phyloP scores from a whole-genome alignment of 2,329 filamentous ascomycete genomes.

The Lomentospora prolificans region DNA sequence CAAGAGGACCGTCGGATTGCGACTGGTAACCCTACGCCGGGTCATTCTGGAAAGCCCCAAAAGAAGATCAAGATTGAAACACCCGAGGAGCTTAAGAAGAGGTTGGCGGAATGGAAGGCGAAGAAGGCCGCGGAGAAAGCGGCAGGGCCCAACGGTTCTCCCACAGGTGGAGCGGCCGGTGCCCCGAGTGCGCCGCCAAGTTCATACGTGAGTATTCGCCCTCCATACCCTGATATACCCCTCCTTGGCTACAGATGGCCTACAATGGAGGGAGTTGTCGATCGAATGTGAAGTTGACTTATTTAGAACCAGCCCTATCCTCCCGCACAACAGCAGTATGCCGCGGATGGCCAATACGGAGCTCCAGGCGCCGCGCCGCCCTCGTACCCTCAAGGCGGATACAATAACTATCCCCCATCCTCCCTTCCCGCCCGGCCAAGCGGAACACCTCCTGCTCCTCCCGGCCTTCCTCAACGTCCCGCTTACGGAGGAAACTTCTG shows the following conservation, averaged over 20 bases:
- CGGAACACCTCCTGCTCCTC: conserved; percentile 24
- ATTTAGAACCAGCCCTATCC: conserved; percentile 14
- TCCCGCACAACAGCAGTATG: not conserved
- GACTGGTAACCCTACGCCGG: conserved; percentile 75
- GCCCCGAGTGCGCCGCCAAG: conserved; percentile 42
- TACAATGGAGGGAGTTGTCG: too few relatives aligned
- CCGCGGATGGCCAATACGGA: conserved; percentile 2
- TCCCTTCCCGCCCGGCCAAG: conserved; percentile 36
- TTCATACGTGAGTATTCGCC: conserved; percentile 44
- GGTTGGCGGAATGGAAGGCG: conserved; percentile 67
- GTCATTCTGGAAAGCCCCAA: conserved; percentile 51
- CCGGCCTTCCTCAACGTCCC: conserved; percentile 35
- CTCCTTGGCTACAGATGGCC: too few relatives aligned
- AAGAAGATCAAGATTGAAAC: conserved; percentile 68
- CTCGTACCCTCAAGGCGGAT: conserved; percentile 4
- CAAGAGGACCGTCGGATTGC: conserved; percentile 72
- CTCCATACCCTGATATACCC: not conserved
- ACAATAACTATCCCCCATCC: conserved; percentile 24
- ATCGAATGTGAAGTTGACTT: too few relatives aligned
- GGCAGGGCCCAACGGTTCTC: conserved; percentile 46
- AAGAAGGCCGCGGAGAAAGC: conserved; percentile 52
- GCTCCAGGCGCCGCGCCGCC: conserved; percentile 16
- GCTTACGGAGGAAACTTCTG: conserved; percentile 23
- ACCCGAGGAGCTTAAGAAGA: conserved; percentile 67
- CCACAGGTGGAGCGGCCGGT: conserved; percentile 23